Evolutionary conservation across 371 early-diverging fungal species (phyloP), one percentile per base, ranked within the genome.

Genomic region (Mucor velutinosus): DNA sequence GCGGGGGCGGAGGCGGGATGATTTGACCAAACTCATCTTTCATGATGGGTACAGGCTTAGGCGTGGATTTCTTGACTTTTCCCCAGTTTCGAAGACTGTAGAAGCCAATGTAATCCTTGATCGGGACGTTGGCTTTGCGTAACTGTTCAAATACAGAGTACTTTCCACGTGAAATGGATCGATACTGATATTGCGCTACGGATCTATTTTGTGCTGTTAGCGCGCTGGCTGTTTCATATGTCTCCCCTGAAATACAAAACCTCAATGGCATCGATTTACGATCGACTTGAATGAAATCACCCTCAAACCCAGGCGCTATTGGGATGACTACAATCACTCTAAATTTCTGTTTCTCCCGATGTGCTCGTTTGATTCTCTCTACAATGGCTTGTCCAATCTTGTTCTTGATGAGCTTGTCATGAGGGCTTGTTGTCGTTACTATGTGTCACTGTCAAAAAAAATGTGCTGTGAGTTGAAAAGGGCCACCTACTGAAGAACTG

Each of bases 311-410:
- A 1, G 98, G 98, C 64, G 95, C 88, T 43, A 92, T 76, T 8
- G 98, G 98, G 69, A 97, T 91, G 0, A 97, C 76, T 19, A 97
- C 90, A 70, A 94, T 91, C 8, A 95, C 91, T 39, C 89, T 84
- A 79, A 96, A 96, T 57, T 86, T 86, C 30, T 87, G 79, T 1
- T 79, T 74, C 23, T 88, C 86, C 43, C 71, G 41, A 62, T 94
- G 87, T 0, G 98, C 98, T 25, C 87, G 76, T 51, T 85, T 80
- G 49, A 97, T 93, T 27, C 96, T 85, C 49, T 93, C 85, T 10
- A 92, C 90, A 43, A 97, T 73, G 6, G 91, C 94, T 75, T 83
- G 73, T 14, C 79, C 81, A 63, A 81, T 83, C 53, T 81, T 79
- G 51, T 83, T 83, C 23, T 79, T 76, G 29, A 83, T 78, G 17